Conservation (phyloP, 2,329 filamentous ascomycete species). For the Metarhizium album region DNA sequence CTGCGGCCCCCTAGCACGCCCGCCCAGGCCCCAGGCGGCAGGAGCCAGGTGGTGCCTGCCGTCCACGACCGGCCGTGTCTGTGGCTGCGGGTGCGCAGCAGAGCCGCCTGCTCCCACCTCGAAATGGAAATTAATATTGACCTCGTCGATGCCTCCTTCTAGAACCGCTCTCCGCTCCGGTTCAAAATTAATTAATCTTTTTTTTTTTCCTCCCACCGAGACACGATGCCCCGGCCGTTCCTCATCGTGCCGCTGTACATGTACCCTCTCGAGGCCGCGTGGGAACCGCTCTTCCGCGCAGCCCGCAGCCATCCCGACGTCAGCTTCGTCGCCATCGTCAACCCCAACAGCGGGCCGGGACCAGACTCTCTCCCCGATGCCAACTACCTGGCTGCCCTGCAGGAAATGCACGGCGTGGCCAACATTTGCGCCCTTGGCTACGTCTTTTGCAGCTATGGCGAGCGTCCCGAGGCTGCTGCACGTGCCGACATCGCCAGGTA, state of each 20-base stretch:
- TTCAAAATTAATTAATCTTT: too few species aligned
- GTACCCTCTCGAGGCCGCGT: slow-evolving; percentile 18
- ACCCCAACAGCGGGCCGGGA: slow-evolving; percentile 22
- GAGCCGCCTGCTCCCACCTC: too few species aligned
- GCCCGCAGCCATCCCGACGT: slow-evolving; percentile 13
- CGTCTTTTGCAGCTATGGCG: slow-evolving; percentile 20
- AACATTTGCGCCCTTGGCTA: slow-evolving; percentile 22
- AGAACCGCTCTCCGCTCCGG: too few species aligned
- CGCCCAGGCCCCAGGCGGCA: too few species aligned
- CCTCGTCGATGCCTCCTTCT: too few species aligned
- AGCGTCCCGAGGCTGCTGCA: slow-evolving; percentile 11
- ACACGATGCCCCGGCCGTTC: slow-evolving; percentile 11
- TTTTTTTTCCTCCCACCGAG: too few species aligned
- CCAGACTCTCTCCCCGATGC: slow-evolving; percentile 14
- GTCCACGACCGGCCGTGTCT: too few species aligned
- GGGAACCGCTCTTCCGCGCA: slow-evolving; percentile 18
- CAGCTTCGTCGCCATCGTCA: slow-evolving; percentile 20
- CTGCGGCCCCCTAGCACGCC: too few species aligned
- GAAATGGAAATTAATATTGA: too few species aligned
- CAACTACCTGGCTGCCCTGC: slow-evolving; percentile 17
- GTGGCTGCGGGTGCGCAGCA: too few species aligned
- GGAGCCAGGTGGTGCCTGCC: too few species aligned
- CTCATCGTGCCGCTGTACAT: slow-evolving; percentile 23
- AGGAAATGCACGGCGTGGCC: slow-evolving; percentile 10
- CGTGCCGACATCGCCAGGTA: slow-evolving; percentile 32